phyloP scores from a whole-genome alignment of 2,329 filamentous ascomycete genomes.

The Bipolaris sorokiniana region DNA sequence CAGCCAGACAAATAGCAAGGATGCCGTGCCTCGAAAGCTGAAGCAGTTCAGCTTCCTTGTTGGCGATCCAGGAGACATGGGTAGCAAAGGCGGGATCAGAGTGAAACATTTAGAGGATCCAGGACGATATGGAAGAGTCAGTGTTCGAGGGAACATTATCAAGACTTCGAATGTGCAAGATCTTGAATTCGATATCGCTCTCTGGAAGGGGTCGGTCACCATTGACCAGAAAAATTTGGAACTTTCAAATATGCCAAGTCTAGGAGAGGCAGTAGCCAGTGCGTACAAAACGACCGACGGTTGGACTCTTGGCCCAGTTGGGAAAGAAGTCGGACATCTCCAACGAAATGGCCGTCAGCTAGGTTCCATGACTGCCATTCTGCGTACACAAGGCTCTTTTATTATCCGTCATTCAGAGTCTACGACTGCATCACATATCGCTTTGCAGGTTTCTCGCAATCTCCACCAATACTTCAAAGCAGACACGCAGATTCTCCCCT shows the following conservation, averaged over 20 bases:
- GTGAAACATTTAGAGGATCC: conserved; percentile 59
- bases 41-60: conserved; percentile 56
- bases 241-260: background rate
- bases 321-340: conserved; percentile 5
- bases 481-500: conserved; percentile 53
- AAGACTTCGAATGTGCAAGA: conserved; percentile 44
- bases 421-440: conserved; percentile 45
- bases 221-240: conserved; percentile 34
- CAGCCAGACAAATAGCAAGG: conserved; percentile 28
- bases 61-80: conserved; percentile 61
- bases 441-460: conserved; percentile 63
- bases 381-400: conserved; percentile 57
- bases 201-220: conserved; percentile 21
- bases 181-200: conserved; percentile 34
- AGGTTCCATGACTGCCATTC: conserved; percentile 60
- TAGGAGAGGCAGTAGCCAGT: background rate
- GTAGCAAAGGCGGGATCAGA: conserved; percentile 58
- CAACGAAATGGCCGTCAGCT: conserved; percentile 56
- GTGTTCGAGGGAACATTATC: conserved; percentile 46
- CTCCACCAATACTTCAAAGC: conserved; percentile 64
- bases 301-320: conserved; percentile 7
- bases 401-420: conserved; percentile 48
- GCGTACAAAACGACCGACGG: conserved; percentile 8
- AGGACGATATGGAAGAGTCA: conserved; percentile 58
- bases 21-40: conserved; percentile 27